Base-by-base conservation (phyloP, 352 stramenopile species). In the Globisporangium spinosum region DNA sequence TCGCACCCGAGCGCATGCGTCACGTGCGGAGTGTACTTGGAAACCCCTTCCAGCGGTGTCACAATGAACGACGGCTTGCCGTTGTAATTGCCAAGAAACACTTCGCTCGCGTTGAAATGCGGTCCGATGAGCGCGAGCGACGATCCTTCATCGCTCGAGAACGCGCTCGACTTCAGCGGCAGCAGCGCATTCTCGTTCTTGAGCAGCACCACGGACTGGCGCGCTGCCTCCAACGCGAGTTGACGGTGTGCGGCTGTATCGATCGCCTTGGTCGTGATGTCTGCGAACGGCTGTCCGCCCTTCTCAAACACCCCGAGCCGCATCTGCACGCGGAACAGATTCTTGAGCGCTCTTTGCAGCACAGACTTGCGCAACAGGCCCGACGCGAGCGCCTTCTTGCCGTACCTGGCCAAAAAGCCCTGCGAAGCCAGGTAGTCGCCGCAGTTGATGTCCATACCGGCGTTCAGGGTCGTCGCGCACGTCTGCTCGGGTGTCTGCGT, bases 271-370 rank as follows among this genome's bases (percentile, higher is more conserved):
- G 79, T 45, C 3, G 78, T 79, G 55, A 93, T 85, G 35, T 89
- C 69, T 3, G 70, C 56, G 60, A 83, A 96, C 0, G 87, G 85
- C 32, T 93, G 80, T 3, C 62, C 62, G 20, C 85, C 80, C 34
- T 89, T 80, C 63, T 97, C 90, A 74, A 98, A 98, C 70, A 96
- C 82, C 3, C 94, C 93, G 0, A 98, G 79, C 0, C 89, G 79
- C 71, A 98, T 91, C 56, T 94, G 73, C 53, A 97, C 83, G 23
- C 81, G 76, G 58, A 98, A 92, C 17, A 97, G 72, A 53, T 93
- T 83, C 45, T 76, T 77, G 10, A 98, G 71, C 23, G 90, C 90
- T 2, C 53, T 70, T 27, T 93, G 77, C 3, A 98, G 68, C 62
- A 82, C 77, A 1, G 75, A 64, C 22, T 81, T 83, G 25, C 73